Evolutionary conservation across 192 early-diverging fungal species (phyloP), one percentile per base, ranked within the genome.

Genomic region (Coemansia sp.): DNA sequence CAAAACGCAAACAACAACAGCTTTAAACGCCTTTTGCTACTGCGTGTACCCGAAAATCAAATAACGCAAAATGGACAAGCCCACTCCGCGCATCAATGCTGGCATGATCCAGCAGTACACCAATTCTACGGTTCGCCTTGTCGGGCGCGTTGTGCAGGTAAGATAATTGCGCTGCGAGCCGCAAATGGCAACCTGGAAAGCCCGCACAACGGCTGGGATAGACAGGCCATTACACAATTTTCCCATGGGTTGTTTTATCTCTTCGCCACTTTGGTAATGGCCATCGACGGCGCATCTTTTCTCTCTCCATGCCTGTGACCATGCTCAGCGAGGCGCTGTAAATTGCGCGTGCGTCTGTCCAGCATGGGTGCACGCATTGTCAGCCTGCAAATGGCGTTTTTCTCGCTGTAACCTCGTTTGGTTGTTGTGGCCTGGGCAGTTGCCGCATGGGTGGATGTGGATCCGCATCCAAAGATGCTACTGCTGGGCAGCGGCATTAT

Each of bases 41-140:
- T 45, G 41, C 41, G 41, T 10, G 41, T n/a, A 45, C 41, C n/a
- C 48, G 59, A n/a, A 66, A 65, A 17, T 11, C 15, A 52, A 52
- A 21, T n/a, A 25, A 41, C 41, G 37, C 41, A 19, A 38, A 23
- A 82, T 83, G 81, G 75, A 83, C 66, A 83, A 83, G 72, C 81
- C 76, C 39, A 87, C 85, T 17, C 68, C 77, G 23, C 82, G 85
- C 58, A 69, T 85, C 78, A 87, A 85, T 73, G 82, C 85, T 58
- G 73, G 73, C 25, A 84, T 85, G 85, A 69, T 84, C 55, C 66
- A 68, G 62, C 71, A 72, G 64, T 67, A 69, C 57, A 68, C 78
- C 65, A 76, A 73, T 45, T 60, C 70, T 12, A 75, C 79, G 56
- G 84, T 87, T 61, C 75, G 85, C 51, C 68, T 87, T 51, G 78